Percentiles rank a stretch among this genome's conserved stretches.
phyloP scores from a whole-genome alignment of 2,329 filamentous ascomycete genomes.

The Epichloe baconii region DNA sequence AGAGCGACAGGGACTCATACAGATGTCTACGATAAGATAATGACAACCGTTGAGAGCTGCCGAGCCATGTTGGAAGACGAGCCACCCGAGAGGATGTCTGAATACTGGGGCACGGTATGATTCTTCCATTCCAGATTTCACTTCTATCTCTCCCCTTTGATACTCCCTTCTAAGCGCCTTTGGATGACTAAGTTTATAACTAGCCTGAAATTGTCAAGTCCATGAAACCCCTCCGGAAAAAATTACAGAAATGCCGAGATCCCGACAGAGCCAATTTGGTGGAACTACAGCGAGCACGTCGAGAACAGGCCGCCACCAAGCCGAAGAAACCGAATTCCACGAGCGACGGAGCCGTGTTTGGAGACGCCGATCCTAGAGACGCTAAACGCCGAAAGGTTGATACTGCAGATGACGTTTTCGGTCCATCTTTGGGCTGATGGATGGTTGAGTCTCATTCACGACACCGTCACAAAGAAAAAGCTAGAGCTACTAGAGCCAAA shows the following conservation, averaged over 20 bases:
- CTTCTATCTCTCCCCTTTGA: neutral
- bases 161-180: too few relatives aligned
- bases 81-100: conserved; percentile 39
- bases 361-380: conserved; percentile 24
- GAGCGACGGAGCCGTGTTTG: conserved; percentile 35
- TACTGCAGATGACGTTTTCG: conserved; percentile 33
- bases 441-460: neutral
- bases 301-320: conserved; percentile 35
- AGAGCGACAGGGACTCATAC: conserved; percentile 11
- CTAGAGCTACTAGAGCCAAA: too few relatives aligned
- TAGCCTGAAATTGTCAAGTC: conserved; percentile 29
- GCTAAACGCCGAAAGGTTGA: conserved; percentile 33
- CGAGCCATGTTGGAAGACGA: conserved; percentile 42
- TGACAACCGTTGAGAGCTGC: conserved; percentile 36
- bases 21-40: conserved; percentile 32
- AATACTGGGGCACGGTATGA: conserved; percentile 41
- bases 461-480: too few relatives aligned
- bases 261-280: conserved; percentile 63
- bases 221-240: conserved; percentile 49
- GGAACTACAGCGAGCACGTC: conserved; percentile 51
- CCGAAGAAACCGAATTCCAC: conserved; percentile 28
- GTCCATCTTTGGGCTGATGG: conserved; percentile 18
- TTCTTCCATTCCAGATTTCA: neutral
- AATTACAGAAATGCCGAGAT: conserved; percentile 61
- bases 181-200: neutral